phyloP scores from a whole-genome alignment of 306 rosid genomes.

The Hippophae rhamnoides region DNA sequence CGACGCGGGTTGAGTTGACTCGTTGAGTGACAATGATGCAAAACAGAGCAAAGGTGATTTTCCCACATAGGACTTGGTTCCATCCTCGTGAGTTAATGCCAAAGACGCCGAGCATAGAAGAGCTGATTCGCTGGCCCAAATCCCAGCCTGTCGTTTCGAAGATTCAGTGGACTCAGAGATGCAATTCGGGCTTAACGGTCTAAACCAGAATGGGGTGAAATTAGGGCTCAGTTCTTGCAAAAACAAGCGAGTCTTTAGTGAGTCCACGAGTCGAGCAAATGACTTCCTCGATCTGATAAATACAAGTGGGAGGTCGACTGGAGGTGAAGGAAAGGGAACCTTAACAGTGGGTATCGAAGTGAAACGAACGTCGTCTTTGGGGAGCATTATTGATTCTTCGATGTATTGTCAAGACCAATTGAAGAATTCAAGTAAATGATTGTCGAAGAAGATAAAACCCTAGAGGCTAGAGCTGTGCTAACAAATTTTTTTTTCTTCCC shows the following conservation, averaged over 20 bases:
- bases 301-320: conserved; percentile 24
- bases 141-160: background rate
- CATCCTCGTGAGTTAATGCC: conserved; percentile 19
- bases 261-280: conserved; percentile 44
- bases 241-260: conserved; percentile 32
- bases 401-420: too few relatives aligned
- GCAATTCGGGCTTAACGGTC: background rate
- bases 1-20: conserved; percentile 17
- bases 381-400: conserved; percentile 26
- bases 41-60: conserved; percentile 49
- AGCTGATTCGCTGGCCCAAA: conserved; percentile 22
- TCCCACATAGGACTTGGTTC: conserved; percentile 10
- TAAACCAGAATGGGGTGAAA: conserved; percentile 19
- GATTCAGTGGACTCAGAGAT: conserved; percentile 5
- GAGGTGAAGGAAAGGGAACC: conserved; percentile 39
- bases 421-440: too few relatives aligned
- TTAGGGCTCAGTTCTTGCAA: conserved; percentile 12
- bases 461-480: too few relatives aligned
- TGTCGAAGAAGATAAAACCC: too few relatives aligned
- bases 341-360: conserved; percentile 49
- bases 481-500: too few relatives aligned
- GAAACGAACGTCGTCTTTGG: conserved; percentile 56
- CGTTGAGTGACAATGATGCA: conserved; percentile 49
- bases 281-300: conserved; percentile 35
- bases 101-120: conserved; percentile 52